Conservation (phyloP, 1,139 yeast species). For the Pichia sp. region DNA sequence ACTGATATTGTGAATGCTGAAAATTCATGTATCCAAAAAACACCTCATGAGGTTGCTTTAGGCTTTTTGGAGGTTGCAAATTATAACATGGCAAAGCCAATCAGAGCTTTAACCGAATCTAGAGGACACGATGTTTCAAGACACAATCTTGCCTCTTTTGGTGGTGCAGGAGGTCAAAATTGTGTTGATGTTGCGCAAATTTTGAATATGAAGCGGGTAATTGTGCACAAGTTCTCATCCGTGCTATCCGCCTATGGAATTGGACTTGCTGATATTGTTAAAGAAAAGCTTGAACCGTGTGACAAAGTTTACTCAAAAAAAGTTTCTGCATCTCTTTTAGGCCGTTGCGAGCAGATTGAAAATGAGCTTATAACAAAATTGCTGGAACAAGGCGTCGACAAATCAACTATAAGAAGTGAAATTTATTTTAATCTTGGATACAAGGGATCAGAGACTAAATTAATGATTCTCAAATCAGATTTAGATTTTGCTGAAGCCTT, state of each 20-base stretch:
- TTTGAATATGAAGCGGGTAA: constrained; percentile 42
- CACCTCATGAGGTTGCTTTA: constrained; percentile 46
- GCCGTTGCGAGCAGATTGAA: constrained; percentile 36
- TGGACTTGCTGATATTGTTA: constrained; percentile 50
- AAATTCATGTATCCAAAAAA: constrained; percentile 28
- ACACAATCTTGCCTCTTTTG: constrained; percentile 50
- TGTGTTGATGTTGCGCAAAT: constrained; percentile 47
- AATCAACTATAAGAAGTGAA: constrained; percentile 40
- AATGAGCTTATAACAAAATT: constrained; percentile 36
- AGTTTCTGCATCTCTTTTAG: background rate
- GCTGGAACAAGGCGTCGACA: constrained; percentile 43
- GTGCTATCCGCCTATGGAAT: constrained; percentile 55
- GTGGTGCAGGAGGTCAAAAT: constrained; percentile 58
- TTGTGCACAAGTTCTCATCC: constrained; percentile 50
- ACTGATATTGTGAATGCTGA: constrained; percentile 41
- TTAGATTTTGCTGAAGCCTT: constrained; percentile 25
- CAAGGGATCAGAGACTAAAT: constrained; percentile 81
- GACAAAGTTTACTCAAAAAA: background rate
- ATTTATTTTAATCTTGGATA: constrained; percentile 73
- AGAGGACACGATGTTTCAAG: constrained; percentile 43
- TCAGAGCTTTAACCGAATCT: constrained; percentile 50
- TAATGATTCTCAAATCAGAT: constrained; percentile 51
- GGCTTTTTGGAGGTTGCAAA: constrained; percentile 53
- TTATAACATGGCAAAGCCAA: constrained; percentile 55
- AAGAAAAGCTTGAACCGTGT: constrained; percentile 53